These are phyloP conservation scores for Xerocomellus amylosporus DNA, from an alignment of 768 basidiomycete species.

Conservation along the genomic window DNA sequence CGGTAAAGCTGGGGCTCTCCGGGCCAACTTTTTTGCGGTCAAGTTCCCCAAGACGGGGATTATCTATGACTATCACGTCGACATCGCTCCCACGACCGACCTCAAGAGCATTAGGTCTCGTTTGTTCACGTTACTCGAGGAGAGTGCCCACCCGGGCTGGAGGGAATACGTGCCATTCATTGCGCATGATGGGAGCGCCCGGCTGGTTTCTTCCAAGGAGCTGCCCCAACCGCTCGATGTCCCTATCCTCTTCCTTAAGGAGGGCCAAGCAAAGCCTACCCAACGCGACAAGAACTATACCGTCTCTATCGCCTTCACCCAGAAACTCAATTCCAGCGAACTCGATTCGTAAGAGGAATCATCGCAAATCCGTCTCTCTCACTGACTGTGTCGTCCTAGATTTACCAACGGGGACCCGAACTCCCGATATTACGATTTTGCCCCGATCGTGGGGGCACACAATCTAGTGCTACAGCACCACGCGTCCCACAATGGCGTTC, in stretches of 20 bases:
- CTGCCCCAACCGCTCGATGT: conserved; percentile 39
- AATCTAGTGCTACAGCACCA: conserved; percentile 47
- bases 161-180: conserved; percentile 29
- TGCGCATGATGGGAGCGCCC: conserved; percentile 43
- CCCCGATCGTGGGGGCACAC: conserved; percentile 44
- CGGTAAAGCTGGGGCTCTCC: conserved; percentile 40
- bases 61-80: conserved; percentile 46
- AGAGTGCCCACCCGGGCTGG: conserved; percentile 37
- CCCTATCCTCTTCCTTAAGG: conserved; percentile 37
- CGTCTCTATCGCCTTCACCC: conserved; percentile 34
- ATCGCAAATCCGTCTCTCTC: background rate
- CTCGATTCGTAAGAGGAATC: conserved; percentile 33
- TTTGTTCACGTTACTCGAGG: conserved; percentile 44
- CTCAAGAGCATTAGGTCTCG: conserved; percentile 39
- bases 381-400: conserved; percentile 25
- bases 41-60: conserved; percentile 36
- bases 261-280: conserved; percentile 36
- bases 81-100: conserved; percentile 34
- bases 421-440: conserved; percentile 40
- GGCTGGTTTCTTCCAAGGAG: conserved; percentile 39
- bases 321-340: conserved; percentile 29
- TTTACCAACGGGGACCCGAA: conserved; percentile 38
- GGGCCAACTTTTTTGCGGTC: conserved; percentile 51
- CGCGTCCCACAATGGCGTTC: conserved; percentile 42
- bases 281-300: conserved; percentile 36